Evolutionary conservation across 148 eudicot genomes (phyloP), one percentile per base, ranked within the genome.

Genomic region (Arbutus unedo): DNA sequence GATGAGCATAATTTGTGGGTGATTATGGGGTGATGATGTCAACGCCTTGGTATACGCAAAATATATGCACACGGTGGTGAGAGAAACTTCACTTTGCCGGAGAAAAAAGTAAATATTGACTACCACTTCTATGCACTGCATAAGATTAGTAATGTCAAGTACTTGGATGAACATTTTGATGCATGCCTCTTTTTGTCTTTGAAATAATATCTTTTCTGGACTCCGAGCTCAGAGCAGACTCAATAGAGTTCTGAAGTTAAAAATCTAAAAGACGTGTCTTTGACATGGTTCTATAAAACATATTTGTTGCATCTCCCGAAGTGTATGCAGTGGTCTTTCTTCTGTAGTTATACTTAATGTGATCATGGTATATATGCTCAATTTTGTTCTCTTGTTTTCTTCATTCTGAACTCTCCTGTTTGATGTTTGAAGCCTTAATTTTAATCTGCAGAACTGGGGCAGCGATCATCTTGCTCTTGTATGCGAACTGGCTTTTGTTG

Each of bases 381-480:
- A 49, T 18, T 8, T 4, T n/a, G 4, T 78, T 45, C 23, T 67
- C 51, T 74, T 44, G 54, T 78, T 43, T 71, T 71, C 60, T 21
- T 8, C 53, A 13, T 21, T 18, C 59, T 38, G 7, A 25, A 6
- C 66, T 60, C 5, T 2, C 73, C 60, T 4, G 48, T 49, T 1
- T 70, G 14, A 49, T 53, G 10, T 41, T 8, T 48, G 3, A 55
- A 53, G 15, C 45, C 18, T 77, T 16, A 6, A 5, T 83, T 84
- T 64, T 68, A 18, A 59, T 47, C 15, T 86, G 87, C 89, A 91
- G 94, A 71, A 84, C 48, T 91, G 90, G 89, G 94, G 94, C 77
- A 93, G 96, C 19, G 94, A 93, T 82, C 94, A 91, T 89, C 88
- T 93, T 79, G 90, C 97, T 23, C 90, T 93, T 79, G 93, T 82